Evolutionary conservation across 208 protist genomes (phyloP), one percentile per base, ranked within the genome.

Genomic region (Crithidia sp.): DNA sequence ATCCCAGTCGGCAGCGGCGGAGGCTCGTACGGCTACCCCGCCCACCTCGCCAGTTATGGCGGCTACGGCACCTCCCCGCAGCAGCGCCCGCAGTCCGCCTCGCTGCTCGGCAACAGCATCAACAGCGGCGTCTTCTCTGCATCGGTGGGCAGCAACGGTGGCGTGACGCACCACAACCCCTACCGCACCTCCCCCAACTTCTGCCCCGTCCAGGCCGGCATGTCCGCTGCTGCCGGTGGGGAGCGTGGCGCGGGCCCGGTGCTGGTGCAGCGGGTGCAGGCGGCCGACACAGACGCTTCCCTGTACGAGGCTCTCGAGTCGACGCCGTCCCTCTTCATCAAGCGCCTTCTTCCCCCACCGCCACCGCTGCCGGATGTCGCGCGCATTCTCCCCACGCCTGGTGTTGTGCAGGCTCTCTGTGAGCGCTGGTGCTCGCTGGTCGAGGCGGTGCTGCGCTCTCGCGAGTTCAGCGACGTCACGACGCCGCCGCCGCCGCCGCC

Each of bases 281-380:
- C 64, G 19, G 77, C 67, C 4, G 77, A 82, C 40, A 57, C 54
- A 12, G 66, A 78, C 44, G 50, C 59, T 0, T 64, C 71, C 17
- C 64, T 71, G 13, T 64, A 71, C 40, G 67, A 77, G 54, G 44
- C 52, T 39, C 67, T 82, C 54, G 77, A 71, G 45, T 13, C 61
- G 5, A 70, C 71, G 6, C 71, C 77, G 28, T 82, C 77, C 13
- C 50, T 65, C 17, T 82, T 82, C 57, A 65, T 82, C 14, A 58
- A 59, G 55, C 71, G 68, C 43, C 54, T 82, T 39, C 60, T 82
- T 47, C 77, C 77, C 8, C 77, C 77, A 40, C 77, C 77, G 41
- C 77, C 77, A 43, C 74, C 77, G 58, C 74, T 76, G 67, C 71
- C 67, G 19, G 77, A 76, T 13, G 55, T 82, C 47, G 66, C 55